Base-by-base conservation (phyloP, 1,284 basidiomycete genomes). In the Apiotrichum veenhuisii region DNA sequence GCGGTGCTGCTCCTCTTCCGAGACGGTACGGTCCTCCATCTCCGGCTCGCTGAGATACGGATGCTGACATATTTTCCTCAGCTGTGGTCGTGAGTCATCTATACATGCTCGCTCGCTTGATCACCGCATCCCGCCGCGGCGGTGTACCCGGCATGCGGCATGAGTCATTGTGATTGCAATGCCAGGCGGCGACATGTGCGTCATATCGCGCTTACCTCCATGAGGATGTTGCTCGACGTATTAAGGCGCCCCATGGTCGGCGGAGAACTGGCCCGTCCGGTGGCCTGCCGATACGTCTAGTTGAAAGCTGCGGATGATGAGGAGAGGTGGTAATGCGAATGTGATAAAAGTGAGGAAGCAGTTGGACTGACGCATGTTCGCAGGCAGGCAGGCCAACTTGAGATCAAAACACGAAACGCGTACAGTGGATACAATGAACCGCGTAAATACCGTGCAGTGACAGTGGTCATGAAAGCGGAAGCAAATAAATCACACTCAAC, bases 1-100 rank as follows among this genome's bases (percentile, higher is more conserved):
- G 58, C 86, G 84, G 59, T 95, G 91, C 27, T 84, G 82, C 66
- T 88, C 86, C 30, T 76, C 76, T 2, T 76, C 71, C 12, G 83
- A 72, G 45, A 93, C 71, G 18, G 82, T 84, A 45, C 80, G 80
- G 46, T 89, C 87, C 66, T 97, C 94, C 40, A 98, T 87, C 47
- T 87, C 86, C 40, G 85, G 81, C 4, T 85, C 85, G 54, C 89
- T 85, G 42, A 97, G 82, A 73, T 98, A 98, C 0, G 93, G 93
- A 73, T 95, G 93, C 75, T 94, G 91, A 20, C 77, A 76, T 23
- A 74, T 66, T 66, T 79, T 80, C 47, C 77, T 59, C 61, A 75
- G 61, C 73, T 75, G 55, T 5, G 4, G 36, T 26, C n/a, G 42
- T 53, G 5, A 41, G 40, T n/a, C n/a, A n/a, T n/a, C n/a, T n/a